Percentiles rank a stretch among this genome's conserved stretches.
Conservation (phyloP, 257 asterid genomes). For the Solanum chaucha region DNA sequence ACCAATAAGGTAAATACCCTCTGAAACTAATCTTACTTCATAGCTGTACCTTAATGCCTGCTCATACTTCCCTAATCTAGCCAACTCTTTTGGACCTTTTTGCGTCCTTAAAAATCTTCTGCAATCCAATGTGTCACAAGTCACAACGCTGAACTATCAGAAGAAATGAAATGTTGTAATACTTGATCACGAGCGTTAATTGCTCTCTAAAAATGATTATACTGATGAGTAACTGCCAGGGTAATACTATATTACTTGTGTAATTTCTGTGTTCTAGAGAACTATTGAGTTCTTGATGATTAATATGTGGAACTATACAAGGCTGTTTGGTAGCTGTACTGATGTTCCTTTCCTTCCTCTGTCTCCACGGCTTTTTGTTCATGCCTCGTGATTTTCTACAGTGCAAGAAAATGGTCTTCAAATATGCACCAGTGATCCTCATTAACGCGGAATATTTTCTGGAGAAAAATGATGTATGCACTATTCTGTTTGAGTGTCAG, state of each 20-base stretch:
- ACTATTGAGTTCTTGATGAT: not conserved
- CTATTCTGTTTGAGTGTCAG: conserved; percentile 52
- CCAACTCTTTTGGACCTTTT: not conserved
- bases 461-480: conserved; percentile 57
- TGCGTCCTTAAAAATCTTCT: not conserved
- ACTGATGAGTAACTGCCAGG: not conserved
- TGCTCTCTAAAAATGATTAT: not conserved
- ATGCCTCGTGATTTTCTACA: conserved; percentile 14
- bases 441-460: conserved; percentile 69
- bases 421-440: conserved; percentile 71
- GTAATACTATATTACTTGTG: not conserved
- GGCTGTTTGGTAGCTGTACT: not conserved
- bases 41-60: not conserved
- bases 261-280: not conserved
- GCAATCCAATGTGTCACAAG: not conserved
- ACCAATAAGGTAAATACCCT: conserved; percentile 41
- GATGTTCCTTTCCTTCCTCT: not conserved
- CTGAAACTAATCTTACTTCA: not conserved
- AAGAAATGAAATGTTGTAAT: not conserved
- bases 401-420: conserved; percentile 84
- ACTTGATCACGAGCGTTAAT: not conserved
- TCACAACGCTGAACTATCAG: not conserved
- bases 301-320: not conserved
- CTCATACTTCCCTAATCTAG: not conserved
- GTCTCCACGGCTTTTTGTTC: not conserved